These are phyloP conservation scores for Monosporascus sp. DNA, from an alignment of 2,329 filamentous ascomycete genomes.

Conservation along the genomic window DNA sequence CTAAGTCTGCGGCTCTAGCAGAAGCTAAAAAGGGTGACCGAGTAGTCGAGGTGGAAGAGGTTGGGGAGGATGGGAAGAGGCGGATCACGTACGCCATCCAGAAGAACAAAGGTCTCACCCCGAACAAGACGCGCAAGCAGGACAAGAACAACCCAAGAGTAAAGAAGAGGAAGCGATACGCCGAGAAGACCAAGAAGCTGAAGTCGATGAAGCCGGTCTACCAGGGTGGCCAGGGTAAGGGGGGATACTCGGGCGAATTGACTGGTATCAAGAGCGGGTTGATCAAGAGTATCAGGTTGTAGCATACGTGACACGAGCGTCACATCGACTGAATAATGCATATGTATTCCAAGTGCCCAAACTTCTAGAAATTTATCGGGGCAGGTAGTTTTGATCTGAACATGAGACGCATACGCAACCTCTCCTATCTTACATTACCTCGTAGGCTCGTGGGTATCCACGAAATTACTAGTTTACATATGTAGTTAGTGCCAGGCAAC, in stretches of 20 bases:
- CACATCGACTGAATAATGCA: no score
- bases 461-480: no score
- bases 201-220: conserved; percentile 79
- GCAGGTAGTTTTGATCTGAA: no score
- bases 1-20: conserved; percentile 49
- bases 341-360: no score
- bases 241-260: conserved; percentile 85
- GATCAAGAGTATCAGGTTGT: conserved; percentile 90
- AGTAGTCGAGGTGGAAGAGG: conserved; percentile 58
- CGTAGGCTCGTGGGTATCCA: no score
- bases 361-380: no score
- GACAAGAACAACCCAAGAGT: conserved; percentile 90
- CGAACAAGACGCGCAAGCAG: conserved; percentile 71
- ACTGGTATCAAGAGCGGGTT: conserved; percentile 93
- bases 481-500: no score
- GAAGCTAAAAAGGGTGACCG: conserved; percentile 59
- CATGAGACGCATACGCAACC: no score
- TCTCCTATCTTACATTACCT: no score
- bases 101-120: conserved; percentile 95
- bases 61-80: conserved; percentile 81
- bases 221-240: conserved; percentile 78
- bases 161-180: conserved; percentile 96
- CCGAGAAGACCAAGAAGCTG: conserved; percentile 96
- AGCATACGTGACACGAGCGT: conserved; percentile 18
- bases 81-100: conserved; percentile 90